Evolutionary conservation across 1,284 basidiomycete genomes (phyloP).

Genomic region (Xanthoconium separans): DNA sequence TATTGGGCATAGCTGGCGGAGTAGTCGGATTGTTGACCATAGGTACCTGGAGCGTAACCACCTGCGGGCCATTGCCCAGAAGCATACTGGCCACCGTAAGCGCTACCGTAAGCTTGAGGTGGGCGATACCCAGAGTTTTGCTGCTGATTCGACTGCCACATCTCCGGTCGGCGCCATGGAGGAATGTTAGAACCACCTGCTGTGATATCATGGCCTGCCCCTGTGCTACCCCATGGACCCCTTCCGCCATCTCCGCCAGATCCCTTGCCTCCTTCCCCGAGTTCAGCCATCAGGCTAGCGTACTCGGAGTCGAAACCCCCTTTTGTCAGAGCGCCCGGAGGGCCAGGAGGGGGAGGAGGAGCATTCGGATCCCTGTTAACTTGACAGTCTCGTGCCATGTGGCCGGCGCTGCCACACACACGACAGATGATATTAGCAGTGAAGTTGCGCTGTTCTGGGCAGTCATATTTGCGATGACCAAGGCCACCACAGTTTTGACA

Average conservation of each 20-base stretch:
- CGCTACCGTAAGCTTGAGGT: conserved; percentile 45
- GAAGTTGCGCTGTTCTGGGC: conserved; percentile 94
- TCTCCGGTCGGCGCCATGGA: conserved; percentile 84
- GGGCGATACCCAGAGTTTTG: conserved; percentile 54
- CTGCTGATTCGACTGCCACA: conserved; percentile 63
- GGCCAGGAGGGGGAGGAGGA: conserved; percentile 32
- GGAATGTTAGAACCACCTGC: conserved; percentile 79
- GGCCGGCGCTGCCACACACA: conserved; percentile 90
- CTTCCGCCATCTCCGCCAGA: conserved; percentile 54
- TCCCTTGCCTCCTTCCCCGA: conserved; percentile 81
- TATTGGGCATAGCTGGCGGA: conserved; percentile 76
- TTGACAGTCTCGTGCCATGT: conserved; percentile 96
- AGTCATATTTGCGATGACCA: conserved; percentile 96
- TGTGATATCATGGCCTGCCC: conserved; percentile 69
- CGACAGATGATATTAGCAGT: conserved; percentile 98
- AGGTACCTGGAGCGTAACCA: conserved; percentile 40
- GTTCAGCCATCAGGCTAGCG: conserved; percentile 95
- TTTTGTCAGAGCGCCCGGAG: conserved; percentile 46
- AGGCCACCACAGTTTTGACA: conserved; percentile 97
- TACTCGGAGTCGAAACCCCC: conserved; percentile 96
- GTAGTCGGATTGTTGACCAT: conserved; percentile 60
- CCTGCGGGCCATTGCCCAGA: conserved; percentile 45
- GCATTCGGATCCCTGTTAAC: conserved; percentile 79
- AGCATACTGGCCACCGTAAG: conserved; percentile 38
- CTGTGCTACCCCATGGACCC: conserved; percentile 59